Base-by-base conservation (phyloP, 345 rosid genomes). In the Hibiscus syriacus region DNA sequence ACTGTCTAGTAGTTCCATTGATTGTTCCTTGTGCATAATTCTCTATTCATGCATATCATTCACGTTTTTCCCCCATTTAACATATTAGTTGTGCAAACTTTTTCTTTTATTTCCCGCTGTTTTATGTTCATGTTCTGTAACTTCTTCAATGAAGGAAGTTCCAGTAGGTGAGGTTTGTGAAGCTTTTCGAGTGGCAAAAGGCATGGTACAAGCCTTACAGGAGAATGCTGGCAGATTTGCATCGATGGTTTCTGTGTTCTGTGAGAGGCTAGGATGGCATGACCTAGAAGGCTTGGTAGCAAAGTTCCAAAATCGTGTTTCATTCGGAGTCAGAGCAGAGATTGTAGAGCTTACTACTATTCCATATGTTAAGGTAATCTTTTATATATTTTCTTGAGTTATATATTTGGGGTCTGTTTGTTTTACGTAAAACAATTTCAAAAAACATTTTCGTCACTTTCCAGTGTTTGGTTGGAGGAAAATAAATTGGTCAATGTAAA, bases 201-300 rank as follows among this genome's bases (percentile, higher is more conserved):
- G 98, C 70, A 90, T 86, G 96, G 96, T 91, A 79, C 98, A 91
- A 84, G 80, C 92, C 8, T 81, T 93, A 74, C 98, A 91, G 79
- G 98, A 93, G 81, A 93, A 87, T 80, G 87, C 97, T 77, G 99
- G 99, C 78, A 81, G 99, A 80, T 93, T 89, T 87, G 92, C 97
- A 59, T 83, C 96, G 71, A 91, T 93, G 99, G 97, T 91, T 77
- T 87, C 97, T 30, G 80, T 93, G 70, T 93, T 93, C 76, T 93
- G 95, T 70, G 95, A 91, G 84, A 87, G 95, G 79, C 90, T 93
- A 70, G 97, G 97, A 60, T 93, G 99, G 97, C 92, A 87, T 83
- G 99, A 89, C 78, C 79, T 93, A 57, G 98, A 91, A 75, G 97
- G 91, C 70, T 73, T 93, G 81, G 90, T 91, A 70, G 83, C 87